Percentiles rank a stretch among this genome's conserved stretches.
Conservation (phyloP, 2,329 filamentous ascomycete genomes). For the Pseudogymnoascus sp. region DNA sequence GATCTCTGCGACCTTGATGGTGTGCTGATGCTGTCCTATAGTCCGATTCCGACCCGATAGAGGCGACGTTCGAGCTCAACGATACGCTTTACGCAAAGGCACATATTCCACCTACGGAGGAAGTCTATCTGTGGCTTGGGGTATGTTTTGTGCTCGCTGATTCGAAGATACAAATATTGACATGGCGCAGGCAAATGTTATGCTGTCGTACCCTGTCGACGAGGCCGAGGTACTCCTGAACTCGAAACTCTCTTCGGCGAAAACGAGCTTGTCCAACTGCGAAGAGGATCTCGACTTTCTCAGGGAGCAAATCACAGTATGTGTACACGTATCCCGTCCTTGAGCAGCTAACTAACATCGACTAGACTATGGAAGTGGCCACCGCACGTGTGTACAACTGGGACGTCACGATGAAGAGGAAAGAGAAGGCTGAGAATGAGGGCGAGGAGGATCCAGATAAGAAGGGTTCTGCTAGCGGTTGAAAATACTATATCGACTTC, state of each 20-base stretch:
- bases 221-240: conserved; percentile 75
- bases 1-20: conserved; percentile 9
- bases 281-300: conserved; percentile 96
- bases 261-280: conserved; percentile 74
- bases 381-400: conserved; percentile 98
- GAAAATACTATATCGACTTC: neutral
- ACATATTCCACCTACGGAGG: conserved; percentile 69
- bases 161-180: conserved; percentile 11
- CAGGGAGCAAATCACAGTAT: conserved; percentile 89
- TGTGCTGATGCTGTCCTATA: conserved; percentile 13
- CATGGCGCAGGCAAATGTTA: conserved; percentile 70
- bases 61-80: conserved; percentile 93
- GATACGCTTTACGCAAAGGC: conserved; percentile 92
- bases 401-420: conserved; percentile 92
- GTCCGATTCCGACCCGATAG: conserved; percentile 55
- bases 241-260: conserved; percentile 70
- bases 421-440: conserved; percentile 67
- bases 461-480: conserved; percentile 26
- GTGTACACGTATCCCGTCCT: conserved; percentile 25
- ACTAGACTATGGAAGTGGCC: conserved; percentile 87
- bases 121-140: conserved; percentile 97
- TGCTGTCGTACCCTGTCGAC: conserved; percentile 86
- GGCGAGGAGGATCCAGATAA: conserved; percentile 27
- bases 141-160: conserved; percentile 38
- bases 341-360: neutral